Evolutionary conservation across 352 stramenopile genomes (phyloP), one percentile per base, ranked within the genome.

Genomic region (Pythium biforme): DNA sequence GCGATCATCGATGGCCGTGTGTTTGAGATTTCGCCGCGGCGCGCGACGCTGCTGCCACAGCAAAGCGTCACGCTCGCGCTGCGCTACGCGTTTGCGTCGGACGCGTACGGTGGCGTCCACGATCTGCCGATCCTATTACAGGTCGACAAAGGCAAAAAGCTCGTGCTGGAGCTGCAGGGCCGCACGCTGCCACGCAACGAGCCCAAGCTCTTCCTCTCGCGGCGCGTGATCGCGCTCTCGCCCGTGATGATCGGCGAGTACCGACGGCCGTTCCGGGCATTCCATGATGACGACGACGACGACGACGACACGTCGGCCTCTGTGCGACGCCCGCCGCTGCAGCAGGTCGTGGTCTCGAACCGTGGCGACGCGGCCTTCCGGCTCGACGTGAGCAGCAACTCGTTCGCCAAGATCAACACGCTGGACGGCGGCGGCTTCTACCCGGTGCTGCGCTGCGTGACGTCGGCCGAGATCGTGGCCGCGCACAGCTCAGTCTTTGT

Each of bases 61-160:
- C 68, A 94, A 49, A 94, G 73, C 31, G 70, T 92, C 23, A 50
- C 88, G 7, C 67, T 96, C 19, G 70, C 69, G 2, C 29, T 96
- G 17, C 79, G 75, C 4, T 96, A 94, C 59, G 65, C 77, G 34
- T 94, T 90, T 61, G 57, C 52, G 7, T 92, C 76, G 1, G 68
- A 91, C 29, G 65, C 82, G 10, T 97, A 97, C 52, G 74, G 79
- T 14, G 94, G 92, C 6, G 52, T 77, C 0, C 93, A 98, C 65
- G 74, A 96, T 45, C 73, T 98, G 0, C 86, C 88, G 12, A 69
- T 98, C 20, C 70, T 94, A 31, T 62, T 98, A 4, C 75, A 92
- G 56, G 83, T 98, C 4, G 78, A 86, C 40, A 90, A 98, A 53
- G 94, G 94, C 26, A 98, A 97, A 56, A 83, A 93, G 48, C 66